These are phyloP conservation scores for Candida odintsovae DNA, from an alignment of 805 yeast species.

Conservation along the genomic window DNA sequence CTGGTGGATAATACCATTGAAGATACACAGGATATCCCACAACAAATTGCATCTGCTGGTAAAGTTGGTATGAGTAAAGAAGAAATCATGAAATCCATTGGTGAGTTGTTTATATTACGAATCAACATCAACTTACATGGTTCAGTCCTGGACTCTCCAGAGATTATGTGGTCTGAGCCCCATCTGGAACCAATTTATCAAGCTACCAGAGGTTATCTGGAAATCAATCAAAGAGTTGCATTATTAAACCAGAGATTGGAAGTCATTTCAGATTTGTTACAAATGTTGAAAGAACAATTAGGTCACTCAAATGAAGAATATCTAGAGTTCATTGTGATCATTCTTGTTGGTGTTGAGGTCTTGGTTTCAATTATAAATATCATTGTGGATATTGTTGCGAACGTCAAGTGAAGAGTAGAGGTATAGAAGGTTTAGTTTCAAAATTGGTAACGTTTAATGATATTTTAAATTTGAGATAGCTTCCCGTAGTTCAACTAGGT, in stretches of 20 bases:
- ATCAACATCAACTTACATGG: conserved; percentile 81
- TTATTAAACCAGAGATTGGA: conserved; percentile 87
- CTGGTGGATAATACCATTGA: conserved; percentile 94
- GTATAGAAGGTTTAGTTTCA: neutral
- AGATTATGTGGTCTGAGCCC: conserved; percentile 98
- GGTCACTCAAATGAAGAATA: conserved; percentile 95
- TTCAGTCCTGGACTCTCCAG: conserved; percentile 91
- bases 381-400: conserved; percentile 48
- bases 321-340: conserved; percentile 83
- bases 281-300: conserved; percentile 94
- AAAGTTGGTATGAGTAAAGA: conserved; percentile 91
- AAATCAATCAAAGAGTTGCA: conserved; percentile 90
- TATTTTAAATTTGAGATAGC: too few relatives aligned
- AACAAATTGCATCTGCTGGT: conserved; percentile 90
- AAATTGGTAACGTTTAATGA: neutral
- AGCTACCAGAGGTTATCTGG: conserved; percentile 92
- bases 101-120: conserved; percentile 85
- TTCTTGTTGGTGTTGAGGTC: conserved; percentile 88
- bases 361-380: conserved; percentile 82
- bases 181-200: conserved; percentile 96
- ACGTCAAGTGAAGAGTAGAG: conserved; percentile 9
- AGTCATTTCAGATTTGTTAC: conserved; percentile 86
- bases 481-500: too few relatives aligned
- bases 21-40: conserved; percentile 96
- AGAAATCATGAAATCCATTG: conserved; percentile 95